phyloP scores from a whole-genome alignment of 2,329 filamentous ascomycete genomes.

The Aspergillus piperis region DNA sequence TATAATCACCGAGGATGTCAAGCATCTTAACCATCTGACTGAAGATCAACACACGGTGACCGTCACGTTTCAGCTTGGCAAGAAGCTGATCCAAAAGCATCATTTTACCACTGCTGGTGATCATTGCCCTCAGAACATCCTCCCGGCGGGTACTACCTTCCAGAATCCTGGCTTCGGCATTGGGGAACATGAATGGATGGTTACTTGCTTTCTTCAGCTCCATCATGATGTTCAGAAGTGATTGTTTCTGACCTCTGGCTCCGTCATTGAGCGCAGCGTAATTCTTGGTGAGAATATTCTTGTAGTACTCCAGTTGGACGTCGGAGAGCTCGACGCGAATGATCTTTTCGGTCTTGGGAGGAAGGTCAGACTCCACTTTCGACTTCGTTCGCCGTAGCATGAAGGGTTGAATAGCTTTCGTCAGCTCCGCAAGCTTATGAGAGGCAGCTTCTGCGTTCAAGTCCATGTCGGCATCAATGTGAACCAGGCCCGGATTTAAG shows the following conservation, averaged over 20 bases:
- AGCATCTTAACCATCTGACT: constrained; percentile 99
- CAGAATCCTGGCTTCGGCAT: constrained; percentile 86
- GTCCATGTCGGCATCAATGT: constrained; percentile 90
- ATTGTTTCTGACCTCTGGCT: constrained; percentile 87
- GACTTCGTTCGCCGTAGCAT: constrained; percentile 96
- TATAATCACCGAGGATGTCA: constrained; percentile 91
- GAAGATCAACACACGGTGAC: constrained; percentile 95
- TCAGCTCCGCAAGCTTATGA: constrained; percentile 81
- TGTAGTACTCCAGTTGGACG: constrained; percentile 96
- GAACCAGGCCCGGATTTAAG: constrained; percentile 88
- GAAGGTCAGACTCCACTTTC: constrained; percentile 93
- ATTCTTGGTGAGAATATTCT: constrained; percentile 96
- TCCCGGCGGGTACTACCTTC: constrained; percentile 79
- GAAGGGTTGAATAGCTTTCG: constrained; percentile 84
- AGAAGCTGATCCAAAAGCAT: constrained; percentile 97
- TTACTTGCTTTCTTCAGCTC: constrained; percentile 99
- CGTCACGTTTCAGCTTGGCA: constrained; percentile 87
- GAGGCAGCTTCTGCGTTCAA: constrained; percentile 78
- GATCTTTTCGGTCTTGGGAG: constrained; percentile 97
- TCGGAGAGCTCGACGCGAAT: constrained; percentile 96
- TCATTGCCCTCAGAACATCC: constrained; percentile 86
- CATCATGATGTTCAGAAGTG: constrained; percentile 98
- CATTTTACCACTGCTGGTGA: constrained; percentile 98
- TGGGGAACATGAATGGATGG: constrained; percentile 96
- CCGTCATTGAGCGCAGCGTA: constrained; percentile 93